A percentile compares a stretch with the other conserved stretches of the same genome.
Evolutionary conservation across 2,329 filamentous ascomycete species (phyloP).

Genomic region (Leptographium galeiforme): DNA sequence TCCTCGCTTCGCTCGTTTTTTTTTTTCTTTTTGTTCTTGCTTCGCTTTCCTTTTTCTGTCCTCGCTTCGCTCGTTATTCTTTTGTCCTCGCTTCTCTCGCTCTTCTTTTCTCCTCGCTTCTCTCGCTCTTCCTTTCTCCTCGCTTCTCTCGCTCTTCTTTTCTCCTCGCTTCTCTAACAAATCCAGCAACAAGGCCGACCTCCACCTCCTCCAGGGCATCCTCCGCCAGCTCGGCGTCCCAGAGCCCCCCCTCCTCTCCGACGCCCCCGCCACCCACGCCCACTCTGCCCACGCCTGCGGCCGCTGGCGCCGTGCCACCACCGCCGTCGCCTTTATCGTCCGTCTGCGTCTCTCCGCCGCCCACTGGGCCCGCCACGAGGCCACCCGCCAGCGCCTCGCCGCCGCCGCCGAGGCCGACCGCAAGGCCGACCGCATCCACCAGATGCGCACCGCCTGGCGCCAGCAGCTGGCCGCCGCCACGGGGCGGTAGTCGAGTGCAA

Average conservation of each 20-base stretch:
- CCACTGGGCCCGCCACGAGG: constrained; percentile 38
- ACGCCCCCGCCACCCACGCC: neutral
- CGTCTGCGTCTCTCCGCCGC: constrained; percentile 34
- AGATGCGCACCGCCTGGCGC: constrained; percentile 24
- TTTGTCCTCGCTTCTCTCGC: no score
- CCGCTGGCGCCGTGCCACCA: constrained; percentile 10
- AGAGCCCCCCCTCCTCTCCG: constrained; percentile 1
- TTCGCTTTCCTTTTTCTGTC: no score
- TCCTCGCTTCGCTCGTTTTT: no score
- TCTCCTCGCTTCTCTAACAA: neutral
- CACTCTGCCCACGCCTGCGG: constrained; percentile 11
- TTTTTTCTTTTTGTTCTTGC: no score
- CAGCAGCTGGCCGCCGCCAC: constrained; percentile 8
- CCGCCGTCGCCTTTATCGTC: constrained; percentile 37
- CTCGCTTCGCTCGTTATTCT: no score
- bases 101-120: neutral
- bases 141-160: neutral
- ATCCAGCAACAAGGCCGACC: constrained; percentile 77
- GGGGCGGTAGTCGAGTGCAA: no score
- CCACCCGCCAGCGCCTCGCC: constrained; percentile 32
- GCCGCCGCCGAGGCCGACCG: constrained; percentile 33
- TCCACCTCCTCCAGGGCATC: constrained; percentile 74
- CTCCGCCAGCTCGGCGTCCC: constrained; percentile 42
- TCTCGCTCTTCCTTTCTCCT: no score
- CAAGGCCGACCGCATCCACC: constrained; percentile 28